phyloP scores from a whole-genome alignment of 2,329 filamentous ascomycete species.

The Onygena corvina region DNA sequence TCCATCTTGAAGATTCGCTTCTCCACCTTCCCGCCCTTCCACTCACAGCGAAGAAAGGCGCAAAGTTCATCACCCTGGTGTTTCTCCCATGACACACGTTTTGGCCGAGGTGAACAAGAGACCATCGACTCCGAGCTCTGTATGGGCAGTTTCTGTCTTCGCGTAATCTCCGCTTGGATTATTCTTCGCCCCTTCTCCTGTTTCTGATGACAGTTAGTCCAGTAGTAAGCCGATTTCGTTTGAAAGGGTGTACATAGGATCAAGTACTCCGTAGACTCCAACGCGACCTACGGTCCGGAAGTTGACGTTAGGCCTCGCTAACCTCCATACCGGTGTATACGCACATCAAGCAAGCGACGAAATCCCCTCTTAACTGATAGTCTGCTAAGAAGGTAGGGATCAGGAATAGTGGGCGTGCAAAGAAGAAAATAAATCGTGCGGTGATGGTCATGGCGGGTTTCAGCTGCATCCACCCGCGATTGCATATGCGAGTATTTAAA shows the following conservation, averaged over 20 bases:
- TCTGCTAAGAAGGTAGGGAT: neutral
- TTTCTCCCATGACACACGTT: neutral
- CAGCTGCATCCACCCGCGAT: constrained; percentile 21
- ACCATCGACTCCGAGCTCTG: neutral
- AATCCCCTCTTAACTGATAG: too few relatives aligned
- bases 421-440: neutral
- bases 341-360: too few relatives aligned
- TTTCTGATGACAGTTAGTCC: neutral
- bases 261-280: too few relatives aligned
- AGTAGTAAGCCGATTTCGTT: neutral
- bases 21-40: neutral
- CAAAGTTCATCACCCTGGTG: neutral
- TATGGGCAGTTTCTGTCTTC: neutral
- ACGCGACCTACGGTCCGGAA: too few relatives aligned
- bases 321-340: too few relatives aligned
- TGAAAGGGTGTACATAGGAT: too few relatives aligned
- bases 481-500: constrained; percentile 22
- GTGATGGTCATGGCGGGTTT: constrained; percentile 16
- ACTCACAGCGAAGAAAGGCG: neutral
- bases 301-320: too few relatives aligned
- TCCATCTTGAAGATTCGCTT: constrained; percentile 2
- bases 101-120: neutral
- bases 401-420: neutral
- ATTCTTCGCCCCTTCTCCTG: neutral
- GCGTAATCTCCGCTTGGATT: neutral